Evolutionary conservation across 2,329 filamentous ascomycete species (phyloP).

Genomic region (Alternaria sp.): DNA sequence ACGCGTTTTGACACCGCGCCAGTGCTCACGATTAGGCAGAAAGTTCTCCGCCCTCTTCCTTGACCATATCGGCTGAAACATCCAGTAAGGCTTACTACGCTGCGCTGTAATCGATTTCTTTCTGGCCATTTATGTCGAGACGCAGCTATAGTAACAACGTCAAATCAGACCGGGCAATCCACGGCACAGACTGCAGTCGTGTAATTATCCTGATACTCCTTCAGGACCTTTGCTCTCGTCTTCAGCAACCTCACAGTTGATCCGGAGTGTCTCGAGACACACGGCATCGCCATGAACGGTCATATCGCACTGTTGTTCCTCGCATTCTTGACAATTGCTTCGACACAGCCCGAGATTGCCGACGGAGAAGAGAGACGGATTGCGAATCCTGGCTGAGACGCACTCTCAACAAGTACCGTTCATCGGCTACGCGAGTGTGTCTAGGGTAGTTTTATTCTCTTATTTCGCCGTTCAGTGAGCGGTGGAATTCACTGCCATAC

Average conservation of each 20-base stretch:
- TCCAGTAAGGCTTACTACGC: no score
- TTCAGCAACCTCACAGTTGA: background rate
- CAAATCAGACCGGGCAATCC: no score
- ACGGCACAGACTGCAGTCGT: background rate
- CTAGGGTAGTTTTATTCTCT: background rate
- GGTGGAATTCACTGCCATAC: background rate
- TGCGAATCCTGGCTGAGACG: background rate
- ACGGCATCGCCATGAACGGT: background rate
- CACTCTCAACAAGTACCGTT: background rate
- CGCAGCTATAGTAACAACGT: background rate
- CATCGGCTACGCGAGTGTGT: background rate
- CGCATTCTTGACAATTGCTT: background rate
- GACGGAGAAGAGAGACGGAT: background rate
- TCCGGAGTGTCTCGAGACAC: background rate
- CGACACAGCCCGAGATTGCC: background rate
- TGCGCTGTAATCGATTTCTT: no score
- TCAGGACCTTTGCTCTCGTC: background rate
- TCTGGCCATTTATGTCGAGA: background rate
- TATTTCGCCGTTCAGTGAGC: background rate
- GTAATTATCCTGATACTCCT: background rate
- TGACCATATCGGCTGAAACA: no score
- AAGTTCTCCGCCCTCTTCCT: no score
- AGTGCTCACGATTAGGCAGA: no score
- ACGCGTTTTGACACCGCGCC: no score
- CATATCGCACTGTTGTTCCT: background rate